Conservation (phyloP, 805 yeast genomes). For the Sugiyamaella lignohabitans region DNA sequence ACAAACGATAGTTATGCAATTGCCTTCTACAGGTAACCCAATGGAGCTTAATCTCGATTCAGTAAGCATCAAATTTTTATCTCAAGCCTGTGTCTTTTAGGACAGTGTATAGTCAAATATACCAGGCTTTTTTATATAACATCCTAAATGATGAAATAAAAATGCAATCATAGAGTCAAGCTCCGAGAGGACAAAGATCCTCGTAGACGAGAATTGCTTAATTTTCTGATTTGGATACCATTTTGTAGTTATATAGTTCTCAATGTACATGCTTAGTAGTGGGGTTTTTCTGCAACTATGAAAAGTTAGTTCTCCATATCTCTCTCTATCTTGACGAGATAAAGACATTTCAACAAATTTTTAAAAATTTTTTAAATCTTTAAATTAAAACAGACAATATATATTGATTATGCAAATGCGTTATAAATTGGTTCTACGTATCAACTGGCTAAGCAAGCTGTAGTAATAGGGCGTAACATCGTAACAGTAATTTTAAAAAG, state of each 20-base stretch:
- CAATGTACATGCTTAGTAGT: too few species aligned
- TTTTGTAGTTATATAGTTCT: conserved; percentile 5
- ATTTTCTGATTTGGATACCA: conserved; percentile 11
- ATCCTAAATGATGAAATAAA: conserved; percentile 24
- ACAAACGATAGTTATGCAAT: conserved; percentile 31
- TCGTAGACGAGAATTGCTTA: conserved; percentile 21
- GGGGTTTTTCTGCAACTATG: neutral
- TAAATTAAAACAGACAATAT: too few species aligned
- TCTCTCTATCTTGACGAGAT: too few species aligned
- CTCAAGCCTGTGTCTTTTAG: conserved; percentile 13
- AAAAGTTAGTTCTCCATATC: too few species aligned
- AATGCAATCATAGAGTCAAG: conserved; percentile 32
- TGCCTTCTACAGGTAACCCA: conserved; percentile 28
- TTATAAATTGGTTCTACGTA: too few species aligned
- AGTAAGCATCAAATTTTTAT: conserved; percentile 7
- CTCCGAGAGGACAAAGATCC: conserved; percentile 24
- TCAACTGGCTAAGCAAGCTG: too few species aligned
- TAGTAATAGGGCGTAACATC: too few species aligned
- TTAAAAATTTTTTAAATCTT: too few species aligned
- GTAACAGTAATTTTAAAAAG: too few species aligned
- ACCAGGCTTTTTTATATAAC: conserved; percentile 17
- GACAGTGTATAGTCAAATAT: conserved; percentile 24
- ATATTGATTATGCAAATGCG: too few species aligned
- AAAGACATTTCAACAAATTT: too few species aligned
- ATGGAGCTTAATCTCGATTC: conserved; percentile 32